Conservation (phyloP, 192 early-diverging fungal genomes). For the Linnemannia elongata region DNA sequence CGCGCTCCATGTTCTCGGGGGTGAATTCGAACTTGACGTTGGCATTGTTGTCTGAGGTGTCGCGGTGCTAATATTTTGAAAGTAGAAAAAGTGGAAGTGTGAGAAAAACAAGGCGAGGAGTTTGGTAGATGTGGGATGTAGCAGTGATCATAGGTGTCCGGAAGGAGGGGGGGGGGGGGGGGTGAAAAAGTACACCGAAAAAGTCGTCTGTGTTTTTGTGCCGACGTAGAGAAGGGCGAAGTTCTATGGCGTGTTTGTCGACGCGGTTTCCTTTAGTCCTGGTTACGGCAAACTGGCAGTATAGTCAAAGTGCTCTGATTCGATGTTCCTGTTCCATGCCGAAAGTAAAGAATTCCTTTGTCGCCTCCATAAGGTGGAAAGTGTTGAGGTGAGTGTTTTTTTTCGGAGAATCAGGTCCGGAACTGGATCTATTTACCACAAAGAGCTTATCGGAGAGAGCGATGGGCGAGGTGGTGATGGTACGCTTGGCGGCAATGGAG, state of each 20-base stretch:
- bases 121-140: too few relatives aligned
- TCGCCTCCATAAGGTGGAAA: not conserved
- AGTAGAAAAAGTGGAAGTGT: too few relatives aligned
- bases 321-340: not conserved
- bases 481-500: slow-evolving; percentile 55
- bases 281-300: too few relatives aligned
- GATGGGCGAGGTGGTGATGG: slow-evolving; percentile 58
- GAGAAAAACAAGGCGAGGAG: not conserved
- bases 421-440: slow-evolving; percentile 61
- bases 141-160: not conserved
- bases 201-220: not conserved
- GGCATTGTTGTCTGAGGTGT: slow-evolving; percentile 87
- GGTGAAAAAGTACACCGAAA: not conserved
- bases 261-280: not conserved
- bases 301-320: not conserved
- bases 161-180: not conserved
- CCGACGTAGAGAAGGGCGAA: not conserved
- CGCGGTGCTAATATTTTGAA: slow-evolving; percentile 69
- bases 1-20: slow-evolving; percentile 81
- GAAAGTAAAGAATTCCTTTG: not conserved
- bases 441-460: slow-evolving; percentile 69
- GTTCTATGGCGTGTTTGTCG: not conserved
- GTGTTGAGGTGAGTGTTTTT: not conserved
- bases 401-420: slow-evolving; percentile 55
- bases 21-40: slow-evolving; percentile 90